Evolutionary conservation across 805 yeast genomes (phyloP), one percentile per base, ranked within the genome.

Genomic region (Cyberlindnera misumaiensis): DNA sequence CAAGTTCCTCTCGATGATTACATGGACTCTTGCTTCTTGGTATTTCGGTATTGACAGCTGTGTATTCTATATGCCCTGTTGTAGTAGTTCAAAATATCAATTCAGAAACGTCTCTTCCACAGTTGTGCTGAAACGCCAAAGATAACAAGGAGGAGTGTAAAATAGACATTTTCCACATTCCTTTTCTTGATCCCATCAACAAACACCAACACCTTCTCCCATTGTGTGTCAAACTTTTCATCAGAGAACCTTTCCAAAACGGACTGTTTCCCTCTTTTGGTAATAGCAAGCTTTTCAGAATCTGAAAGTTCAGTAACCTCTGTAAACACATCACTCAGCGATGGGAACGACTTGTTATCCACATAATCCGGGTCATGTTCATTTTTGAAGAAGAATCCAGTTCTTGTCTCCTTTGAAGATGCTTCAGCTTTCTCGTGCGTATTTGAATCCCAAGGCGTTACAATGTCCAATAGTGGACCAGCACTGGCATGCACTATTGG

Each of bases 401-500:
- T 70, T 41, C 74, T 73, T 11, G 70, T 66, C 17, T 62, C 55
- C 55, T 63, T 60, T n/a, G 56, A 59, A 16, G 55, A 61, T 11
- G 41, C 43, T 3, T 29, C 34, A 4, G 48, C 48, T 40, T 60
- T 61, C n/a, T 40, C 41, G n/a, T 59, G 46, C 4, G 44, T 39
- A 3, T 49, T 41, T 1, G 55, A 40, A 42, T 68, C 67, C 67
- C 73, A 68, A 8, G 77, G 75, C 4, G 76, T 73, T 11, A 85
- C 93, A 43, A 93, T 93, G 59, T 93, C 99, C 40, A 80, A 64
- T 30, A 75, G 68, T 9, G 99, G 99, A 1, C 99, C 99, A 0
- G 96, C 98, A 38, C 95, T 83, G 4, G 94, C 94, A 61, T 94
- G 97, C 3, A 79, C 93, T 3, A 93, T 64, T 1, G 98, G 97